Conservation (phyloP, 2,329 filamentous ascomycete genomes). For the Piedraia hortae region DNA sequence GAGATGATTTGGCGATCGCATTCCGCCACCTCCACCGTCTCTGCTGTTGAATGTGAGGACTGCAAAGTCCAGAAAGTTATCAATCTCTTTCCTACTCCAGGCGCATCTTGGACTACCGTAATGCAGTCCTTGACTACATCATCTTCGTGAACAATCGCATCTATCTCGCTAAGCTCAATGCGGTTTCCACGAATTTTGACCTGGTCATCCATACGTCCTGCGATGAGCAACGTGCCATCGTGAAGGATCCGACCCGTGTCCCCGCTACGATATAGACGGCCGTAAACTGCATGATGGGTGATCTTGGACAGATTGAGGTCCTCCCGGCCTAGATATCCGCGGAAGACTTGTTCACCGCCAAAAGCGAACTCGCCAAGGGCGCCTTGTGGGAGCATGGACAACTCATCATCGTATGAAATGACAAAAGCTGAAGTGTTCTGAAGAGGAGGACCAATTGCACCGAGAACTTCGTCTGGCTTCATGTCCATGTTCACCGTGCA, state of each 20-base stretch:
- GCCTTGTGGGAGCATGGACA: constrained; percentile 35
- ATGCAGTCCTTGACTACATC: constrained; percentile 30
- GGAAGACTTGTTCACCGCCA: constrained; percentile 52
- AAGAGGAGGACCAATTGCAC: constrained; percentile 51
- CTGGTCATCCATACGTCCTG: constrained; percentile 50
- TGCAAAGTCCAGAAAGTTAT: constrained; percentile 26
- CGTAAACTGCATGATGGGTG: constrained; percentile 36
- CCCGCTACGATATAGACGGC: constrained; percentile 55
- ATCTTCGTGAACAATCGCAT: constrained; percentile 28
- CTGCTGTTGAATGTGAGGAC: background rate
- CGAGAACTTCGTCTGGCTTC: constrained; percentile 28
- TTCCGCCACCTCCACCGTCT: constrained; percentile 1
- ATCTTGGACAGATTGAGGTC: constrained; percentile 38
- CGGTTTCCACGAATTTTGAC: constrained; percentile 58
- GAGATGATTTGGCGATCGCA: constrained; percentile 1
- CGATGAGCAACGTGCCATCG: constrained; percentile 46
- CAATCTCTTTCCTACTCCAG: constrained; percentile 24
- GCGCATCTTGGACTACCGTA: constrained; percentile 27
- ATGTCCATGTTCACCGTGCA: constrained; percentile 45
- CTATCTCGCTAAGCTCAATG: constrained; percentile 55
- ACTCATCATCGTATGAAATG: constrained; percentile 17
- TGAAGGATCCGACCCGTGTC: constrained; percentile 56
- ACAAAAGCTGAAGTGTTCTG: constrained; percentile 52
- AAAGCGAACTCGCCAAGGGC: constrained; percentile 66
- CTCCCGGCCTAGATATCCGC: constrained; percentile 42